A percentile compares a stretch with the other conserved stretches of the same genome.
Evolutionary conservation across 140 eudicot species (phyloP).

Genomic region (Ambrosia hybrid): DNA sequence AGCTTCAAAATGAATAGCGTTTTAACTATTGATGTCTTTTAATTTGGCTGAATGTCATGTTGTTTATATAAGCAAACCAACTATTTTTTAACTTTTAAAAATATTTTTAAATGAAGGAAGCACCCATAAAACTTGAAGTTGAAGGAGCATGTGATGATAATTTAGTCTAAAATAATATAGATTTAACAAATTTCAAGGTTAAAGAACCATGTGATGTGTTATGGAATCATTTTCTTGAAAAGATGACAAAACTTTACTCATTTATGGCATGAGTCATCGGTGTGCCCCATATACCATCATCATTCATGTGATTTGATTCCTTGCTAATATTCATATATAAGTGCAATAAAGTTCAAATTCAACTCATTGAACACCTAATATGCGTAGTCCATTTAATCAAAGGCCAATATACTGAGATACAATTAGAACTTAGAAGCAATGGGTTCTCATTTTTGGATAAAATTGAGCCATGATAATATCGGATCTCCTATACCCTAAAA

Average conservation of each 20-base stretch:
- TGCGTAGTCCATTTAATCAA: background rate
- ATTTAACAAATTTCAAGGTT: conserved; percentile 22
- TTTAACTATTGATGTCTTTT: too few relatives aligned
- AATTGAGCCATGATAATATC: background rate
- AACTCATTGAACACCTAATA: background rate
- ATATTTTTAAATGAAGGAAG: background rate
- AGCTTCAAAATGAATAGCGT: too few relatives aligned
- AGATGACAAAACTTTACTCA: conserved; percentile 28
- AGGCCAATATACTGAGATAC: background rate
- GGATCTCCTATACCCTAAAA: too few relatives aligned
- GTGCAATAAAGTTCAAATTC: background rate
- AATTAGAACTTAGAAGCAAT: background rate
- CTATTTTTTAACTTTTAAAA: background rate
- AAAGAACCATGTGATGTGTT: conserved; percentile 33
- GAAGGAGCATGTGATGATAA: conserved; percentile 3
- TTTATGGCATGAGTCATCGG: conserved; percentile 19
- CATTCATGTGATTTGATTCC: conserved; percentile 30
- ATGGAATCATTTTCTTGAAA: conserved; percentile 36
- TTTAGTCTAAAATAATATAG: background rate
- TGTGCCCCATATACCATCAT: conserved; percentile 1
- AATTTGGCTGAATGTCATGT: too few relatives aligned
- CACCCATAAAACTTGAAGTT: background rate
- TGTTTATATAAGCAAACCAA: background rate
- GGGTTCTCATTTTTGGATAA: background rate
- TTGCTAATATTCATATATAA: background rate